Evolutionary conservation across 768 basidiomycete genomes (phyloP), one percentile per base, ranked within the genome.

Genomic region (Tephrocybe sp.): DNA sequence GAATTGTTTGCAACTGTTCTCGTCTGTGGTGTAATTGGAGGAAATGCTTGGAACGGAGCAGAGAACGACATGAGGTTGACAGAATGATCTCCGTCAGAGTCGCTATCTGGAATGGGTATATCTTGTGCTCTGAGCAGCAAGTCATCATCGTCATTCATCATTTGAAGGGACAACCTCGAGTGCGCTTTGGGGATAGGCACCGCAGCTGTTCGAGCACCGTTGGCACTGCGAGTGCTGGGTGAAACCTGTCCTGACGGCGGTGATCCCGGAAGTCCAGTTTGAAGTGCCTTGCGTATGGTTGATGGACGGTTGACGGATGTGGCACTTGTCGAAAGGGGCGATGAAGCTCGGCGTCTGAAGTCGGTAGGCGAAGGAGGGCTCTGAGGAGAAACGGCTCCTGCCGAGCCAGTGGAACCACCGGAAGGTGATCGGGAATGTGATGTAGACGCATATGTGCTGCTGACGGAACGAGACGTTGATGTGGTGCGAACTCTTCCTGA

Each of bases 91-190:
- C 72, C 74, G 30, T 88, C 88, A 0, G 83, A 86, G 58, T 89
- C 88, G 54, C 77, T 82, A 57, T 82, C 84, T 2, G 89, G 88
- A 16, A 89, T 74, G n/a, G 88, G 90, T 31, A 89, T 83, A 21
- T 73, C 72, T 49, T 84, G 80, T 1, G 89, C 87, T 38, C 85
- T 70, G 31, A 91, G 76, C 3, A 91, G 69, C 22, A 84, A 82
- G 34, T 86, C 79, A 31, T 88, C 79, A 15, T 72, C 66, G 51
- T 63, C 67, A 37, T 67, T 63, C 15, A 69, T 44, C 25, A 60
- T 59, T 54, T 71, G 70, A 22, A 74, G 66, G 36, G 78, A 68
- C 33, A 74, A 54, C 3, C 69, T 66, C 6, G 80, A 79, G 36
- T 75, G 72, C 37, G 75, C 71, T 7, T 57, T 51, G 16, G 66